These are phyloP conservation scores for Austroboletus festivus DNA, from an alignment of 768 basidiomycete species.

Conservation along the genomic window DNA sequence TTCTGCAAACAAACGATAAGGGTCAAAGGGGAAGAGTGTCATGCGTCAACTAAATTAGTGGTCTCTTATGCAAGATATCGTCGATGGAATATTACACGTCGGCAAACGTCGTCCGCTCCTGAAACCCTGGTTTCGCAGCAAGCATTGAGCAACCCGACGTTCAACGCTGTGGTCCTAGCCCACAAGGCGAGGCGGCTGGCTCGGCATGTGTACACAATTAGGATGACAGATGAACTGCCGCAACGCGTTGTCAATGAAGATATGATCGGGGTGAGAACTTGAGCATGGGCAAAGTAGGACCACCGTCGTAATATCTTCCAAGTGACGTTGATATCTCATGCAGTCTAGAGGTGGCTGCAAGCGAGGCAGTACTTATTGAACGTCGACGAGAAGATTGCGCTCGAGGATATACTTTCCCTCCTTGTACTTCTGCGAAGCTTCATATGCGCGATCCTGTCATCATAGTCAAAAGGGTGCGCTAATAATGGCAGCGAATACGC, in stretches of 20 bases:
- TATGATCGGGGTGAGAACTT: slow-evolving; percentile 11
- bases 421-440: slow-evolving; percentile 91
- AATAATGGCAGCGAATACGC: slow-evolving; percentile 8
- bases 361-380: slow-evolving; percentile 50
- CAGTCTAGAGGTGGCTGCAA: slow-evolving; percentile 8
- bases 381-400: slow-evolving; percentile 83
- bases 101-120: slow-evolving; percentile 12
- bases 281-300: slow-evolving; percentile 14
- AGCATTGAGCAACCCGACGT: neutral
- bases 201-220: slow-evolving; percentile 23
- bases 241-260: slow-evolving; percentile 14
- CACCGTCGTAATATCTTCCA: slow-evolving; percentile 8
- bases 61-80: slow-evolving; percentile 14
- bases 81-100: slow-evolving; percentile 20
- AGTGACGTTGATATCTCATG: slow-evolving; percentile 10
- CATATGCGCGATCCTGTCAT: slow-evolving; percentile 86
- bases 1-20: no score
- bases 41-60: slow-evolving; percentile 25
- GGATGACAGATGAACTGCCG: slow-evolving; percentile 23
- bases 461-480: slow-evolving; percentile 2
- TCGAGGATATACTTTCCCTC: slow-evolving; percentile 99
- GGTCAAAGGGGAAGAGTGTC: no score
- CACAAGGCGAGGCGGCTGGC: slow-evolving; percentile 8
- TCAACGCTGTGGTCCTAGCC: slow-evolving; percentile 1
- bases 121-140: slow-evolving; percentile 10